phyloP scores from a whole-genome alignment of 257 asterid genomes.

The Solanum gracilifrons region DNA sequence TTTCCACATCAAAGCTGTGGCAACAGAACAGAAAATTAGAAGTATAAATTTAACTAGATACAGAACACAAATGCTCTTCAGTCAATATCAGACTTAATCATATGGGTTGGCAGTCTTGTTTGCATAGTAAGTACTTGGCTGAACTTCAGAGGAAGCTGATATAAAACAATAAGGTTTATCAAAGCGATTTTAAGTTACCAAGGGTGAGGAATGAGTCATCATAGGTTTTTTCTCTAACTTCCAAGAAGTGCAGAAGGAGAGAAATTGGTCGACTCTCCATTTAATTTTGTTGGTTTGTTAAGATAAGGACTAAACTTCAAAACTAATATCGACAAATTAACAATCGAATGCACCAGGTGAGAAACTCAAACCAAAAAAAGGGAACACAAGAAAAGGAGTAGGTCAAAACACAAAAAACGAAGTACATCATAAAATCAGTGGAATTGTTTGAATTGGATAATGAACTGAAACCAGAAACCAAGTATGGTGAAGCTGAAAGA shows the following conservation, averaged over 20 bases:
- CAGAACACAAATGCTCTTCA: not conserved
- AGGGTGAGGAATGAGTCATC: not conserved
- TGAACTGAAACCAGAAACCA: not conserved
- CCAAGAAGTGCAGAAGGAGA: not conserved
- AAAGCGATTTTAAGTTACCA: not conserved
- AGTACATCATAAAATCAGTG: not conserved
- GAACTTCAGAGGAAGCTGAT: not conserved
- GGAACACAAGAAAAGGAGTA: not conserved
- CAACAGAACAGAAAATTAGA: conserved; percentile 1
- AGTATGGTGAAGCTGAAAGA: not conserved
- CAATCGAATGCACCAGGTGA: not conserved
- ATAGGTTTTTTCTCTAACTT: not conserved
- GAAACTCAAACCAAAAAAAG: not conserved
- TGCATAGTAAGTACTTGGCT: not conserved
- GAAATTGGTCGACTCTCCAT: not conserved
- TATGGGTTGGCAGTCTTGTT: not conserved
- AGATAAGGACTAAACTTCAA: not conserved
- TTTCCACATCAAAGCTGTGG: conserved; percentile 79
- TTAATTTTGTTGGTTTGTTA: not conserved
- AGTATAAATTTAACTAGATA: not conserved
- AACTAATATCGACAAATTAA: not conserved
- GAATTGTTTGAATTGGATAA: not conserved
- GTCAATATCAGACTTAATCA: not conserved
- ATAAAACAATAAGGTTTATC: not conserved
- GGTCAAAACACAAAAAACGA: not conserved